A percentile compares a stretch with the other conserved stretches of the same genome.
These are phyloP conservation scores for Rutstroemia sp. DNA, from an alignment of 2,329 filamentous ascomycete genomes.

Conservation along the genomic window DNA sequence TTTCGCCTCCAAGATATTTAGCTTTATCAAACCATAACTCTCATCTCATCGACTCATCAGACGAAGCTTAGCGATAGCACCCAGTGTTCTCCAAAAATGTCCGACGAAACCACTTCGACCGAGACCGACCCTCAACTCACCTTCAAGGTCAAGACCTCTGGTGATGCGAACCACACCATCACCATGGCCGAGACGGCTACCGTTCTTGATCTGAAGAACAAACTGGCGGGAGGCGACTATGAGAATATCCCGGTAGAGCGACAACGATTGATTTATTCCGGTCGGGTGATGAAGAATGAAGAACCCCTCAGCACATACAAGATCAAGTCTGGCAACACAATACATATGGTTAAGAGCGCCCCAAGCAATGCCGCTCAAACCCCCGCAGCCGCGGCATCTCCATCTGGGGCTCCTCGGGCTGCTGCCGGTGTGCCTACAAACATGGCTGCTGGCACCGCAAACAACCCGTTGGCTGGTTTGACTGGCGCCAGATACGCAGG, in stretches of 20 bases:
- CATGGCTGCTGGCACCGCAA: slow-evolving; percentile 75
- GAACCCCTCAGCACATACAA: slow-evolving; percentile 82
- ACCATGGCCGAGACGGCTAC: slow-evolving; percentile 71
- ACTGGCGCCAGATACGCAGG: slow-evolving; percentile 93
- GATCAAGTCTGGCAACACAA: slow-evolving; percentile 91
- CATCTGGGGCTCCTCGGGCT: slow-evolving; percentile 28
- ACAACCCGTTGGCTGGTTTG: slow-evolving; percentile 82
- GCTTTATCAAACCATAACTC: background rate
- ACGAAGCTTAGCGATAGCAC: background rate
- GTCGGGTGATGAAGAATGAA: slow-evolving; percentile 90
- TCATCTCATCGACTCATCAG: background rate
- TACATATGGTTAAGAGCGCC: slow-evolving; percentile 94
- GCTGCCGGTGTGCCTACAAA: slow-evolving; percentile 62
- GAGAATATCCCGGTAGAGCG: slow-evolving; percentile 82
- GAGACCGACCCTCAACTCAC: slow-evolving; percentile 70
- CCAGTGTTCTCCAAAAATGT: slow-evolving; percentile 26
- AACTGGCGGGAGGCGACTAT: slow-evolving; percentile 72
- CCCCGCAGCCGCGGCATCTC: slow-evolving; percentile 36
- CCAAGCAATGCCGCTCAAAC: slow-evolving; percentile 56
- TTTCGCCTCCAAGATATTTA: too few species aligned
- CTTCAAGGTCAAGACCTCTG: slow-evolving; percentile 98
- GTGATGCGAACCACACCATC: slow-evolving; percentile 75
- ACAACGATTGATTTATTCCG: slow-evolving; percentile 95
- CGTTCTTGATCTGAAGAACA: slow-evolving; percentile 81
- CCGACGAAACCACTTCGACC: slow-evolving; percentile 48